Evolutionary conservation across 495 filamentous ascomycete genomes (phyloP).

Genomic region (Evernia prunastri): DNA sequence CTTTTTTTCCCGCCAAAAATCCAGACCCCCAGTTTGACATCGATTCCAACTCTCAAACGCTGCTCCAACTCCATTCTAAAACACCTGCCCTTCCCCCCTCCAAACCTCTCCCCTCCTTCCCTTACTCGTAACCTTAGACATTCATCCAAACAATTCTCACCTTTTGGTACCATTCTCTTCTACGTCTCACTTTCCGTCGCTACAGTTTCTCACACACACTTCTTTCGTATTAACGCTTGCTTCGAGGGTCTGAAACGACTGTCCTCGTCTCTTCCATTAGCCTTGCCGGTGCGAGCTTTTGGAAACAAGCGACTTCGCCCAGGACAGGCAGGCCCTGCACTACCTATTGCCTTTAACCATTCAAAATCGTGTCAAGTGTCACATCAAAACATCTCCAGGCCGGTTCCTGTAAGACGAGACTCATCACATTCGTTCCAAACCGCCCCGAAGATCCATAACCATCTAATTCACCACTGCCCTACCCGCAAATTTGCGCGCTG

Average conservation of each 20-base stretch:
- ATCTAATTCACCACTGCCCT: neutral
- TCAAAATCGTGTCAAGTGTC: conserved; percentile 6
- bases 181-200: conserved; percentile 19
- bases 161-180: neutral
- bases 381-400: conserved; percentile 9
- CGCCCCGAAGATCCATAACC: neutral
- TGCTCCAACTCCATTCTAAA: conserved; percentile 11
- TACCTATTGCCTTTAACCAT: conserved; percentile 1
- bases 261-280: conserved; percentile 1
- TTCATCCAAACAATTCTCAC: conserved; percentile 1
- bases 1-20: conserved; percentile 1
- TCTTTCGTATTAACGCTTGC: conserved; percentile 8
- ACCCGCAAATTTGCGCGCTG: neutral
- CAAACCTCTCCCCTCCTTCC: neutral
- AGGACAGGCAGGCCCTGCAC: conserved; percentile 18
- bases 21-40: conserved; percentile 12
- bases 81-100: conserved; percentile 16
- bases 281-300: conserved; percentile 13
- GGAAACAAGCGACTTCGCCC: conserved; percentile 12
- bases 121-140: conserved; percentile 5
- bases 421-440: conserved; percentile 14
- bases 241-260: conserved; percentile 12
- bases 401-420: conserved; percentile 5
- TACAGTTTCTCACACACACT: conserved; percentile 15
- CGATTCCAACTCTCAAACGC: conserved; percentile 14